A percentile compares a stretch with the other conserved stretches of the same genome.
Conservation (phyloP, 2,329 filamentous ascomycete species). For the Chrysosporium keratinophilum region DNA sequence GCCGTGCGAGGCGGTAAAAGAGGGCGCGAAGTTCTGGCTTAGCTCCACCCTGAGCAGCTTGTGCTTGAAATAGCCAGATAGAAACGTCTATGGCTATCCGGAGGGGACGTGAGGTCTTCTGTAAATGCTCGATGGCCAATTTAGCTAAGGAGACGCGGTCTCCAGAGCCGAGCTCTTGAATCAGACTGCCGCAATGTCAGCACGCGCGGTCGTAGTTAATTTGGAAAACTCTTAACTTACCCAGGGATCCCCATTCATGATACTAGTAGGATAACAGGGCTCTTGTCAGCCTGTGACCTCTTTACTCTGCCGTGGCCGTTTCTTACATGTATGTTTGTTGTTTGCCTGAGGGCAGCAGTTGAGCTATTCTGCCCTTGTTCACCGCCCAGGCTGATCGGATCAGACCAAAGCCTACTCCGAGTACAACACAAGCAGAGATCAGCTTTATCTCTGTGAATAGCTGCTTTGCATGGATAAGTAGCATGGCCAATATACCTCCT, state of each 20-base stretch:
- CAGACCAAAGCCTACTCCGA: background rate
- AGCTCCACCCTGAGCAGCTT: constrained; percentile 71
- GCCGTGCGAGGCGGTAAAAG: constrained; percentile 77
- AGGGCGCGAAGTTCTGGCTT: constrained; percentile 86
- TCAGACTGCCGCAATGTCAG: constrained; percentile 53
- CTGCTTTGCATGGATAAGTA: too few relatives aligned
- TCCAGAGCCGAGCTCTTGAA: constrained; percentile 76
- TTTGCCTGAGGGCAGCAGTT: background rate
- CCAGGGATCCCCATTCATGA: constrained; percentile 37
- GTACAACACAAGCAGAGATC: background rate
- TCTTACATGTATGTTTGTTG: background rate
- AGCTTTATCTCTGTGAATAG: background rate
- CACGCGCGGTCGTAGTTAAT: constrained; percentile 10
- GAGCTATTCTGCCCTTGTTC: background rate
- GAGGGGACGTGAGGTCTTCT: constrained; percentile 59
- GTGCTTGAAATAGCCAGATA: constrained; percentile 94
- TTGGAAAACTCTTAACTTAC: constrained; percentile 23
- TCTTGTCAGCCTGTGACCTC: background rate
- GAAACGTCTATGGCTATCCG: constrained; percentile 87
- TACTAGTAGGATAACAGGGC: background rate
- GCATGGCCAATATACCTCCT: too few relatives aligned
- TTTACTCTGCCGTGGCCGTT: background rate
- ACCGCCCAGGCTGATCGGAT: background rate
- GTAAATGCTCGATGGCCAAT: constrained; percentile 66
- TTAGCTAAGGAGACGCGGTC: constrained; percentile 71